Evolutionary conservation across 441 rosid species (phyloP).

Genomic region (Populus hybrid): DNA sequence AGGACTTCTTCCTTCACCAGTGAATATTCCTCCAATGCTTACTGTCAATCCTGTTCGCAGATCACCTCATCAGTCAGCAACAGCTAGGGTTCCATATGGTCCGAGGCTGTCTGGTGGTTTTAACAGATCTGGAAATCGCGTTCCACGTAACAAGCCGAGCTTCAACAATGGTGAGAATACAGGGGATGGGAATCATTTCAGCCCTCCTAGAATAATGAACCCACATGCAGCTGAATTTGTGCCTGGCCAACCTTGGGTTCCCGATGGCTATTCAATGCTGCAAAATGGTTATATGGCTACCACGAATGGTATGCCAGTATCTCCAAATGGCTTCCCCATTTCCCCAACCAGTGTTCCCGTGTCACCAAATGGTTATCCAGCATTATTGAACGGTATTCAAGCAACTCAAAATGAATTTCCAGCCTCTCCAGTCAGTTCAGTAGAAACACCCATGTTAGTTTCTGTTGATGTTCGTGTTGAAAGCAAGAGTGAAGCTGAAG

Average conservation of each 20-base stretch:
- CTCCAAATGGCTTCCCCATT: constrained; percentile 48
- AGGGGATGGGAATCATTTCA: constrained; percentile 42
- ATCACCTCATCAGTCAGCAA: constrained; percentile 58
- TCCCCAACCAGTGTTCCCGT: constrained; percentile 43
- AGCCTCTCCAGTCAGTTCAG: constrained; percentile 34
- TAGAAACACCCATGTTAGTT: constrained; percentile 36
- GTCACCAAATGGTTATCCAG: constrained; percentile 52
- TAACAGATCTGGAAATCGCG: constrained; percentile 49
- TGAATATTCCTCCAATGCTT: constrained; percentile 59
- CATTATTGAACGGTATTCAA: constrained; percentile 30
- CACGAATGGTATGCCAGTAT: constrained; percentile 51
- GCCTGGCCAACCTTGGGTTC: constrained; percentile 85
- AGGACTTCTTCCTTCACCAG: constrained; percentile 44
- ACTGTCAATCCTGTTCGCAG: constrained; percentile 63
- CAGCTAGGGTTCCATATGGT: constrained; percentile 59
- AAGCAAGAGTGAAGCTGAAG: constrained; percentile 40
- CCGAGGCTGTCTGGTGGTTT: constrained; percentile 69
- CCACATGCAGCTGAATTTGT: constrained; percentile 68
- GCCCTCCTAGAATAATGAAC: constrained; percentile 50
- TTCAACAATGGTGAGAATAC: constrained; percentile 35
- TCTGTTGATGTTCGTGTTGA: constrained; percentile 37
- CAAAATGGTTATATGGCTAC: constrained; percentile 58
- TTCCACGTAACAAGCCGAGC: constrained; percentile 36
- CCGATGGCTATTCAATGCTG: constrained; percentile 71
- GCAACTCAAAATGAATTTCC: constrained; percentile 49